phyloP scores from a whole-genome alignment of 345 rosid genomes.

The Populus nigra region DNA sequence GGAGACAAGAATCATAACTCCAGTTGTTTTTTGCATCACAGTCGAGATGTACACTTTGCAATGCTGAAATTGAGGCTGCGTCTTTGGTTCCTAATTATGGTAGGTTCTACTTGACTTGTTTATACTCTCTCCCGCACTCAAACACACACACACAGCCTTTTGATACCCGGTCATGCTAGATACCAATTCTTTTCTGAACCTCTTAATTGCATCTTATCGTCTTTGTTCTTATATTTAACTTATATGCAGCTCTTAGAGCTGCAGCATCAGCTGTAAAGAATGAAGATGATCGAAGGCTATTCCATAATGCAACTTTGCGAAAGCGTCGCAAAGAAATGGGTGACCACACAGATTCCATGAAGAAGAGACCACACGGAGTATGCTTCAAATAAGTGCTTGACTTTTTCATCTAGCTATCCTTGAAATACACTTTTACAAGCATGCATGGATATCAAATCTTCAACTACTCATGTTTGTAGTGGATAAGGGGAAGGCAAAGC shows the following conservation, averaged over 20 bases:
- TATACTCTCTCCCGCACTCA: neutral
- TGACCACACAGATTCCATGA: conserved; percentile 65
- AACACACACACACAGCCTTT: neutral
- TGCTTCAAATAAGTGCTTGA: conserved; percentile 9
- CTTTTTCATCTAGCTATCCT: neutral
- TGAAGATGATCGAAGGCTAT: conserved; percentile 85
- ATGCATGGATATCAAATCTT: neutral
- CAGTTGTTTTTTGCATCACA: conserved; percentile 49
- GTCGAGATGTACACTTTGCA: conserved; percentile 94
- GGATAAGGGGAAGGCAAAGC: neutral
- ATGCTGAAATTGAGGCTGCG: conserved; percentile 64
- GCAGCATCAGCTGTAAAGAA: conserved; percentile 88
- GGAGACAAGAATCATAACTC: conserved; percentile 32
- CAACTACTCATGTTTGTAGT: neutral
- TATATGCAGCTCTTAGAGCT: conserved; percentile 81
- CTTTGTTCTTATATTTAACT: conserved; percentile 8
- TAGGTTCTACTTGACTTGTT: conserved; percentile 35
- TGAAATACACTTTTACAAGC: neutral
- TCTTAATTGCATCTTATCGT: neutral
- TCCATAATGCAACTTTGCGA: conserved; percentile 86
- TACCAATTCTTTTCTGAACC: neutral
- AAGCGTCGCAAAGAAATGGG: conserved; percentile 92
- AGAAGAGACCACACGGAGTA: conserved; percentile 63
- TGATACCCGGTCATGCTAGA: conserved; percentile 8
- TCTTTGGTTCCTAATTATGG: conserved; percentile 82